phyloP scores from a whole-genome alignment of 176 grass and related monocot species.

The Phyllostachys edulis region DNA sequence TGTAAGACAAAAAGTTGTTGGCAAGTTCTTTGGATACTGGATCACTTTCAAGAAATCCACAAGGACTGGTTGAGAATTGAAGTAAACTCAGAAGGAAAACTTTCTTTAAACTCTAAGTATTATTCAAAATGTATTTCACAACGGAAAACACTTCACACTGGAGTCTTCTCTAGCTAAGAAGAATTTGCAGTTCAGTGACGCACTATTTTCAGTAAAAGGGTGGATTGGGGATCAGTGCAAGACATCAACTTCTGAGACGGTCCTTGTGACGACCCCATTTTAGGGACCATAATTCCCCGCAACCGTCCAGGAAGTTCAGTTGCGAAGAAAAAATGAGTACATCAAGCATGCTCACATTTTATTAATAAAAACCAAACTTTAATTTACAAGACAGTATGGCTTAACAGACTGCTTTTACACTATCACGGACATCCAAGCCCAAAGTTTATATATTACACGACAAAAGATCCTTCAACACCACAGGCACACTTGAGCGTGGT shows the following conservation, averaged over 20 bases:
- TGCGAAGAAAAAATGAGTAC: no score
- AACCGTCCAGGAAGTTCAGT: no score
- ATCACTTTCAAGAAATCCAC: neutral
- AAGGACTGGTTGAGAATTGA: neutral
- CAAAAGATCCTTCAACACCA: no score
- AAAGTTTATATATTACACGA: no score
- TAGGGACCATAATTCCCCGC: no score
- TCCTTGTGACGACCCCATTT: neutral
- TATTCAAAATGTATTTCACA: neutral
- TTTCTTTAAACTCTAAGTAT: neutral
- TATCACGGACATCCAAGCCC: no score
- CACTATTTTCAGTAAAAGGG: neutral
- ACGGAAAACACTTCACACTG: neutral
- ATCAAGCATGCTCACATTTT: no score
- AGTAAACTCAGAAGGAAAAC: neutral
- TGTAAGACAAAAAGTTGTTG: slow-evolving; percentile 3
- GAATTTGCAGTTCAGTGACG: neutral
- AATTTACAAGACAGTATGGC: no score
- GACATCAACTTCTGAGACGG: neutral
- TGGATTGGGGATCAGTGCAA: neutral
- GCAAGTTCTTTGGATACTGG: neutral
- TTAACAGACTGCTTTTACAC: no score
- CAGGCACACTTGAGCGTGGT: no score
- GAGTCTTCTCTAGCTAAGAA: neutral
- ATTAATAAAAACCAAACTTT: no score